These are phyloP conservation scores for Candida orba DNA, from an alignment of 805 yeast genomes.

Conservation along the genomic window DNA sequence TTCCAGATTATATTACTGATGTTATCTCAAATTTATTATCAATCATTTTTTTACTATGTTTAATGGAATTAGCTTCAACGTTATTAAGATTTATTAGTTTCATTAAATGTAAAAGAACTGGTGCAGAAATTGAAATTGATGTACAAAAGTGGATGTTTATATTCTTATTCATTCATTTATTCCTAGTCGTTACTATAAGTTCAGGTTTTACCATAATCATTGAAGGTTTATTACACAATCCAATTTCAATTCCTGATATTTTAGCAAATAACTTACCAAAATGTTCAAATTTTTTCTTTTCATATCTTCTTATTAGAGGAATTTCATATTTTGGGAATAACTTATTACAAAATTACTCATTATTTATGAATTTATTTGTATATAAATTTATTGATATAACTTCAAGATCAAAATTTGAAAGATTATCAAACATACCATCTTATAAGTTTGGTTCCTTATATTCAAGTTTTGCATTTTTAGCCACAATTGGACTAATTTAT, in stretches of 20 bases:
- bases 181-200: constrained; percentile 77
- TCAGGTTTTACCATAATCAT: constrained; percentile 64
- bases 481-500: constrained; percentile 72
- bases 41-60: constrained; percentile 51
- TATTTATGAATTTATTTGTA: constrained; percentile 34
- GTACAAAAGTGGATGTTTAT: constrained; percentile 73
- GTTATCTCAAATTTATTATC: constrained; percentile 60
- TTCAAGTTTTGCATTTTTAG: constrained; percentile 71
- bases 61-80: constrained; percentile 56
- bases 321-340: constrained; percentile 69
- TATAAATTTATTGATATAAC: constrained; percentile 40
- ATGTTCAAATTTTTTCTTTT: constrained; percentile 79
- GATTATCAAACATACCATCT: constrained; percentile 37
- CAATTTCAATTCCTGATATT: constrained; percentile 62
- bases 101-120: constrained; percentile 53
- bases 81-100: constrained; percentile 48
- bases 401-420: constrained; percentile 48
- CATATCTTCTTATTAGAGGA: constrained; percentile 69
- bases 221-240: constrained; percentile 56
- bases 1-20: constrained; percentile 48
- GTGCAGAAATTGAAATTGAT: constrained; percentile 58
- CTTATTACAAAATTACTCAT: constrained; percentile 50
- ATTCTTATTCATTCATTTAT: constrained; percentile 75
- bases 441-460: constrained; percentile 74
- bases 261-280: constrained; percentile 77